Base-by-base conservation (phyloP, 495 filamentous ascomycete genomes). In the Hypoxylon fuscum region DNA sequence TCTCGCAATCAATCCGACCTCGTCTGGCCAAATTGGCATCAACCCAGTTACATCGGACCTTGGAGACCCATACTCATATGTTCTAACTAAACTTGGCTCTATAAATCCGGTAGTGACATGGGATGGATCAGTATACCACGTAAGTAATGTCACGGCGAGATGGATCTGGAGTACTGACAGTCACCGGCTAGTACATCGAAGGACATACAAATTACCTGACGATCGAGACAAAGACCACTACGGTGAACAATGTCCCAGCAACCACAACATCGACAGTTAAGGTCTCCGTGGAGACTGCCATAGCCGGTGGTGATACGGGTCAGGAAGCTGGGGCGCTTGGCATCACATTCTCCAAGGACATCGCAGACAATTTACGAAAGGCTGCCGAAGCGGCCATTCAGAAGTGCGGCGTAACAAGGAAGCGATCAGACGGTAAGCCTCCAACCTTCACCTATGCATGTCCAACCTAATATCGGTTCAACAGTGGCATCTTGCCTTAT, bases 11-110 rank as follows among this genome's bases (percentile, higher is more conserved):
- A 12, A 35, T 12, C 32, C 32, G 11, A 35, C 32, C 32, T 35
- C 32, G 7, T 35, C 32, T 10, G 32, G 32, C 4, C 32, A 35
- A 35, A 35, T 35, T 14, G 32, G 32, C 7, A 35, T 35, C 32
- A 35, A 35, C 12, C 32, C 32, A 35, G 32, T 35, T 35, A 35
- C 32, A 35, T 35, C 32, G 32, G 32, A 35, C 32, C 32, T 35
- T 35, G 32, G 32, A 35, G 32, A 35, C 32, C 32, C 32, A 10
- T 35, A 5, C 32, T 35, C 32, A 5, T 35, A 35, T 14, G 32
- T 35, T 3, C 32, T 35, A 10, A 35, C 32, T 35, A 35, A 35
- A 14, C 32, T 35, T 12, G 32, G 32, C 12, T 5, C 32, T 2
- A 35, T 3, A 3, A 35, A 35, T 35, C 32, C 32, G 32, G 32